These are phyloP conservation scores for Sambucus nigra DNA, from an alignment of 129 eudicot species.

Conservation along the genomic window DNA sequence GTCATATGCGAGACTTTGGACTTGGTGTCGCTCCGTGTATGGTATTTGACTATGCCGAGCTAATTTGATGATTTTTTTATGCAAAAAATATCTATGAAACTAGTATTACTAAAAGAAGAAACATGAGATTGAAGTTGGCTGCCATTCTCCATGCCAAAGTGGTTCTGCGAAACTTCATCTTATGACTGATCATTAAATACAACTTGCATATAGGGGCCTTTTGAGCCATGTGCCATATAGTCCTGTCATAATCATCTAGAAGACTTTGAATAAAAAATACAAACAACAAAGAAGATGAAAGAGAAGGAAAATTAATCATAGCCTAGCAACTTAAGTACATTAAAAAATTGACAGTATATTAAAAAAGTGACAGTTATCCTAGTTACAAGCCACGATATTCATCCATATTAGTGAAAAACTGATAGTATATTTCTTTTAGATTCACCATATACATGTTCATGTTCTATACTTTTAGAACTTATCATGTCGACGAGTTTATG, in stretches of 20 bases:
- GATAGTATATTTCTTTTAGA: too few relatives aligned
- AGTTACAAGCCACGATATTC: too few relatives aligned
- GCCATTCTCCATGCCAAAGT: conserved; percentile 46
- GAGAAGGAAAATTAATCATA: background rate
- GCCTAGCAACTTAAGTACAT: background rate
- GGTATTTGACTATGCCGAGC: background rate
- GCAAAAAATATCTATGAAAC: background rate
- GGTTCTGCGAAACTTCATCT: conserved; percentile 69
- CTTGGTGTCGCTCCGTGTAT: too few relatives aligned
- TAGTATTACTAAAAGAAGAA: background rate
- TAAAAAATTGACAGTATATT: too few relatives aligned
- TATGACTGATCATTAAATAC: conserved; percentile 71
- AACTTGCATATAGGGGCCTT: conserved; percentile 77
- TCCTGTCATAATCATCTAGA: conserved; percentile 33
- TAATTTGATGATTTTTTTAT: background rate
- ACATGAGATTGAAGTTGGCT: conserved; percentile 80
- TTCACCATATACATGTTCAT: too few relatives aligned
- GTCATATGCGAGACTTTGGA: too few relatives aligned
- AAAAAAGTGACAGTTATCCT: too few relatives aligned
- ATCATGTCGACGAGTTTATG: too few relatives aligned
- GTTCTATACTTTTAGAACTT: too few relatives aligned
- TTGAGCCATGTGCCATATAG: conserved; percentile 87
- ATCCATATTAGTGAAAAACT: too few relatives aligned
- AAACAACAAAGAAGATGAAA: too few relatives aligned
- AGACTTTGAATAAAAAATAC: background rate